A percentile compares a stretch with the other conserved stretches of the same genome.
Evolutionary conservation across 2,329 filamentous ascomycete species (phyloP).

Genomic region (Drechslerella dactyloides): DNA sequence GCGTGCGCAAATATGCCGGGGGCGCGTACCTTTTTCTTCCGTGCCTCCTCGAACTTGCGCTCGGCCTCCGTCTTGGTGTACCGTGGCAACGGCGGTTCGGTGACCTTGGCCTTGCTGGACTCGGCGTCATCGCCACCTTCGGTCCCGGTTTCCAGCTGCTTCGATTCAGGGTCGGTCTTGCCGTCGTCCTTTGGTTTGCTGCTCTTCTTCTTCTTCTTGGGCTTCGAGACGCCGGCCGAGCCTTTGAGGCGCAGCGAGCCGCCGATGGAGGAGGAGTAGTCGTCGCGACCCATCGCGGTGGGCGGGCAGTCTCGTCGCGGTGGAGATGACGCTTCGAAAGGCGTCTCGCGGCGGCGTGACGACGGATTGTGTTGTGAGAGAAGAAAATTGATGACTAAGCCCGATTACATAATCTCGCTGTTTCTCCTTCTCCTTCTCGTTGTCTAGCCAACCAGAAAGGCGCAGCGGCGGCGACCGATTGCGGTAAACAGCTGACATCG

Average conservation of each 20-base stretch:
- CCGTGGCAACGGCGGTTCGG: neutral
- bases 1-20: neutral
- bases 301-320: neutral
- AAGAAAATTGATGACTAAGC: neutral
- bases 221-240: slow-evolving; percentile 26
- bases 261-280: slow-evolving; percentile 26
- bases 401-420: neutral
- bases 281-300: slow-evolving; percentile 29
- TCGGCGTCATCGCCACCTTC: slow-evolving; percentile 1
- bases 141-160: neutral
- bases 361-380: neutral
- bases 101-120: neutral
- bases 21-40: slow-evolving; percentile 36
- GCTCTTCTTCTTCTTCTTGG: slow-evolving; percentile 36
- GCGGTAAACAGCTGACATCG: neutral
- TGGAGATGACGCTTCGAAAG: no score
- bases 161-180: slow-evolving; percentile 8
- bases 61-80: slow-evolving; percentile 31
- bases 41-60: slow-evolving; percentile 38
- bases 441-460: neutral
- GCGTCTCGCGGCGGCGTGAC: no score
- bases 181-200: slow-evolving; percentile 10
- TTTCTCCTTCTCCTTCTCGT: neutral
- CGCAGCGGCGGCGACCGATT: neutral
- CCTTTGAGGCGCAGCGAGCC: slow-evolving; percentile 40